Evolutionary conservation across 495 filamentous ascomycete genomes (phyloP), one percentile per base, ranked within the genome.

Genomic region (Aspergillus haitiensis): DNA sequence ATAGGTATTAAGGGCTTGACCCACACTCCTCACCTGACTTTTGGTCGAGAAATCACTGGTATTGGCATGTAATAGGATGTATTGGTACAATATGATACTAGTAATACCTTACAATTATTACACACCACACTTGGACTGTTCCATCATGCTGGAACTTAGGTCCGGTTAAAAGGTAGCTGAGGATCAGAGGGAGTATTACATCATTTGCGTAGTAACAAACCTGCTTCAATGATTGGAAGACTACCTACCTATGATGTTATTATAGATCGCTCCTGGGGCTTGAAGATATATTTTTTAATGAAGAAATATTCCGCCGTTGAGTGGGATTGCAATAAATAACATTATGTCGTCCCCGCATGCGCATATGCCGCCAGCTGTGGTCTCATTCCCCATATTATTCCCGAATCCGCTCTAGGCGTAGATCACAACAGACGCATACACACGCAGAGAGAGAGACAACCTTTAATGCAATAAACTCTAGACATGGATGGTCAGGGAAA

Each of bases 331-430:
- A 47, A 4, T 12, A 46, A 46, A 46, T 18, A 47, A 12, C 48
- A 48, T 21, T 42, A 27, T 60, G 58, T 39, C 49, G 40, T 37
- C 58, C 58, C 54, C 50, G 58, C 58, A 60, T 53, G 21, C 44
- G 44, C 50, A 37, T 54, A 16, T 39, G 48, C 48, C 13, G 48
- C 34, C 1, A 51, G 12, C 48, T 27, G 21, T 27, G 21, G 21
- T 27, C 21, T 27, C 7, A 27, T 16, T 8, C 15, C n/a, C 44
- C 44, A 16, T 47, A 49, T 27, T 27, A 1, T 3, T 27, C 21
- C 21, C 21, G 21, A 27, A 27, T 27, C 21, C 21, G 21, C 21
- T 27, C 21, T 27, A 27, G 21, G 21, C 21, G 21, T 27, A 27
- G 21, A 27, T 27, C 21, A 27, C 21, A 27, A 27, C 21, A 27